Evolutionary conservation across 129 eudicot genomes (phyloP).

Genomic region (Apium graveolens): DNA sequence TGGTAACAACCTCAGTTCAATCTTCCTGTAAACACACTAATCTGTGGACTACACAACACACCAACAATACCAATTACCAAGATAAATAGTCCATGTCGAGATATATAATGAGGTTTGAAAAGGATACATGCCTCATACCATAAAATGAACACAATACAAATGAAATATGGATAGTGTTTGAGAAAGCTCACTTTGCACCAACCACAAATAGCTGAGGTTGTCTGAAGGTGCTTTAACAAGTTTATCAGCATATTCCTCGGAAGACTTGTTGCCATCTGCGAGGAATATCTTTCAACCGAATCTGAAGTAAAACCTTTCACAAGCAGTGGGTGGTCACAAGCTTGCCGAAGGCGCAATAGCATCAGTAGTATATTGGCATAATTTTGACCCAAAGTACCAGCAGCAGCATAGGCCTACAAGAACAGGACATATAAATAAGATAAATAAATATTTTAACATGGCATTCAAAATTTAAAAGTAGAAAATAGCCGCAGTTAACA

Average conservation of each 20-base stretch:
- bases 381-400: slow-evolving; percentile 85
- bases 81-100: background rate
- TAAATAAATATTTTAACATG: background rate
- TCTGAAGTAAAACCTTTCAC: slow-evolving; percentile 73
- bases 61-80: background rate
- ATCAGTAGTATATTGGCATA: slow-evolving; percentile 82
- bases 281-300: slow-evolving; percentile 46
- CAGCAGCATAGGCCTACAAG: slow-evolving; percentile 86
- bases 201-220: slow-evolving; percentile 49
- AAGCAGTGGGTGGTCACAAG: slow-evolving; percentile 92
- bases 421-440: slow-evolving; percentile 5
- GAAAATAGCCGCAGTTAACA: background rate
- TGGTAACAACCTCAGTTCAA: background rate
- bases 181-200: slow-evolving; percentile 56
- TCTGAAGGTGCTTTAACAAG: slow-evolving; percentile 49
- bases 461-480: background rate
- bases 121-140: background rate
- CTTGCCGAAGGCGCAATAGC: slow-evolving; percentile 98
- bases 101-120: background rate
- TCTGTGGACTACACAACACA: background rate
- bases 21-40: background rate
- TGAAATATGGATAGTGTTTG: slow-evolving; percentile 1
- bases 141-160: background rate
- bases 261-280: slow-evolving; percentile 53
- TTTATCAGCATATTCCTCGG: slow-evolving; percentile 45